phyloP scores from a whole-genome alignment of 225 moss, liverwort and hornwort species.

The Anthoceros angustus region DNA sequence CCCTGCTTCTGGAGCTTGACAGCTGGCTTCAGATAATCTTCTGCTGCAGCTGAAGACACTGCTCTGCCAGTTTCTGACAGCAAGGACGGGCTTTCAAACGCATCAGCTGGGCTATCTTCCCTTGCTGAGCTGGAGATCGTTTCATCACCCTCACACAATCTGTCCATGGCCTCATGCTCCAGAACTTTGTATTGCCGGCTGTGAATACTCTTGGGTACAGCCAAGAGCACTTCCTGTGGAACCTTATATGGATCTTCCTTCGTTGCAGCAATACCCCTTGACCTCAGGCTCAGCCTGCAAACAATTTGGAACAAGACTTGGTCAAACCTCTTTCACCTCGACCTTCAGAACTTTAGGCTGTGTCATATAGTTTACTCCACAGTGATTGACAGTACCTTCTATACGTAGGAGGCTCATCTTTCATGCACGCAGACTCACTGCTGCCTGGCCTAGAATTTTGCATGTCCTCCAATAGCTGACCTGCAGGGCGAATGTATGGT shows the following conservation, averaged over 20 bases:
- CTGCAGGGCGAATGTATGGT: neutral
- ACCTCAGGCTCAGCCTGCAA: neutral
- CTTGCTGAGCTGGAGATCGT: neutral
- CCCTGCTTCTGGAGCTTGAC: neutral
- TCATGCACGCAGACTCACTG: neutral
- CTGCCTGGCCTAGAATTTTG: neutral
- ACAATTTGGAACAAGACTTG: neutral
- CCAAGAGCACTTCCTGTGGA: neutral
- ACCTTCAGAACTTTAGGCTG: too few relatives aligned
- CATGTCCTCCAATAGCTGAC: neutral
- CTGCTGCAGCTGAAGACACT: too few relatives aligned
- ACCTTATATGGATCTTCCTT: neutral
- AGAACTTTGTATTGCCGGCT: neutral
- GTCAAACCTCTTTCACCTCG: too few relatives aligned
- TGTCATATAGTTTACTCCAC: too few relatives aligned
- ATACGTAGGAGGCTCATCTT: neutral
- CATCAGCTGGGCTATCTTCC: neutral
- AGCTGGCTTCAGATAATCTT: neutral
- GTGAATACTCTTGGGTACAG: slow-evolving; percentile 1
- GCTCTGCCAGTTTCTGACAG: neutral
- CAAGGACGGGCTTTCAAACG: neutral
- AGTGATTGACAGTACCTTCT: neutral
- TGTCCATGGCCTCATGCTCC: neutral
- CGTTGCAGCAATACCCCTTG: neutral
- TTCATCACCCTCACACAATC: neutral